Conservation (phyloP, 768 basidiomycete species). For the Lactarius tabidus region DNA sequence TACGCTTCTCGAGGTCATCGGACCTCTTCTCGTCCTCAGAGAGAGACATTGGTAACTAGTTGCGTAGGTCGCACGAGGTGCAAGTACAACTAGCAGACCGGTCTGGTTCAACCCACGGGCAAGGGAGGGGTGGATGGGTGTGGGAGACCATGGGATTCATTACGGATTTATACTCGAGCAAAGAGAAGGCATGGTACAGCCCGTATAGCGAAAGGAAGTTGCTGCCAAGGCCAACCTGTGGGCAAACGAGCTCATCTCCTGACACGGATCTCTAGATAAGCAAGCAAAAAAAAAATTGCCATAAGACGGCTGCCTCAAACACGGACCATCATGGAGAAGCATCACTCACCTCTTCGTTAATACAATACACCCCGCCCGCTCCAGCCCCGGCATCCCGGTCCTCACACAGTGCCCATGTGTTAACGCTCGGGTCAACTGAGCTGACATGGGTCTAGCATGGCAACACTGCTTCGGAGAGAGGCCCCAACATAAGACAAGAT, state of each 20-base stretch:
- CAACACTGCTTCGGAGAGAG: too few species aligned
- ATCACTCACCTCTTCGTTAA: not conserved
- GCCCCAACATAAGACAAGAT: too few species aligned
- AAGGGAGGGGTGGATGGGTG: not conserved
- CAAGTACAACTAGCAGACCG: conserved; percentile 6
- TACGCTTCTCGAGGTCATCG: conserved; percentile 24
- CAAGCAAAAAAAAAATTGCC: not conserved
- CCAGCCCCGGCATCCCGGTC: not conserved
- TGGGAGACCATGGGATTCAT: not conserved
- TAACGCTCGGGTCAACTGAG: not conserved
- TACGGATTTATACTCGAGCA: not conserved
- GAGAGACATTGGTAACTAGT: conserved; percentile 22
- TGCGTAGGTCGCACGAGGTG: not conserved
- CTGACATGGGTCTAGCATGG: not conserved
- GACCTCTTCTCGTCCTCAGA: conserved; percentile 27
- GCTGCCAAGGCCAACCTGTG: not conserved
- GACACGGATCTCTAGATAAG: not conserved
- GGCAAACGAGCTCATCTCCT: not conserved
- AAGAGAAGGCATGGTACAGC: not conserved
- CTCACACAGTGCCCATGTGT: not conserved
- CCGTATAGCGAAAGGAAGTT: not conserved
- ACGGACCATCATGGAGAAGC: not conserved
- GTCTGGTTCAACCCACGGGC: not conserved
- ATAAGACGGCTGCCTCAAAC: not conserved
- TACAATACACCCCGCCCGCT: not conserved